A percentile compares a stretch with the other conserved stretches of the same genome.
phyloP scores from a whole-genome alignment of 1,284 basidiomycete genomes.

The Melampsora larici-populina region DNA sequence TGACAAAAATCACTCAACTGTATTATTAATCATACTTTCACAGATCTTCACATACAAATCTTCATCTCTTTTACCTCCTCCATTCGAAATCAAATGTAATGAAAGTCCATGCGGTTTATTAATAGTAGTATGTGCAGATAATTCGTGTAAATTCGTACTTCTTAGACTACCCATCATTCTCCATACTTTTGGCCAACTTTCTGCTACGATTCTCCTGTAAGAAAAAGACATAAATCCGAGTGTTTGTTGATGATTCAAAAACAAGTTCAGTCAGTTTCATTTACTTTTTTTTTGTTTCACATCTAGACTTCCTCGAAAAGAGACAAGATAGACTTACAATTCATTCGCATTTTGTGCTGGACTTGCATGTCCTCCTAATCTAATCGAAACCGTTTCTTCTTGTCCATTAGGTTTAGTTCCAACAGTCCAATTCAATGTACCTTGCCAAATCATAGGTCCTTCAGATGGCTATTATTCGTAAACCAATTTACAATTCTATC shows the following conservation, averaged over 20 bases:
- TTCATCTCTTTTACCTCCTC: slow-evolving; percentile 8
- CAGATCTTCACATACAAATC: slow-evolving; percentile 17
- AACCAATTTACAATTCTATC: background rate
- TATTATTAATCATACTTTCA: slow-evolving; percentile 1
- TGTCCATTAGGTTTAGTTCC: background rate
- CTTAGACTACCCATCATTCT: background rate
- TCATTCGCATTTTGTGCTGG: background rate
- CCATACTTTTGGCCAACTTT: slow-evolving; percentile 27
- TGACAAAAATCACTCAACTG: background rate
- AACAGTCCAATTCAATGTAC: slow-evolving; percentile 8
- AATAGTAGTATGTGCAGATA: background rate
- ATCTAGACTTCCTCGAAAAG: too few species aligned
- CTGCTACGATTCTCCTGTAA: background rate
- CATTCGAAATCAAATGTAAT: slow-evolving; percentile 5
- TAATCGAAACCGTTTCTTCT: slow-evolving; percentile 12
- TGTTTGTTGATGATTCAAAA: background rate
- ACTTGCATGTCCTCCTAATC: background rate
- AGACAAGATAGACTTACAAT: background rate
- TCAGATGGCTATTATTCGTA: background rate
- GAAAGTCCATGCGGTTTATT: background rate
- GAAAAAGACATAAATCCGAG: too few species aligned
- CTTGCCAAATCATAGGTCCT: slow-evolving; percentile 24
- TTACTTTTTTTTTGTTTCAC: too few species aligned
- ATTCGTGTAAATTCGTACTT: slow-evolving; percentile 8
- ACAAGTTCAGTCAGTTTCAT: too few species aligned